Evolutionary conservation across 2,329 filamentous ascomycete species (phyloP).

Genomic region (Celoporthe dispersa): DNA sequence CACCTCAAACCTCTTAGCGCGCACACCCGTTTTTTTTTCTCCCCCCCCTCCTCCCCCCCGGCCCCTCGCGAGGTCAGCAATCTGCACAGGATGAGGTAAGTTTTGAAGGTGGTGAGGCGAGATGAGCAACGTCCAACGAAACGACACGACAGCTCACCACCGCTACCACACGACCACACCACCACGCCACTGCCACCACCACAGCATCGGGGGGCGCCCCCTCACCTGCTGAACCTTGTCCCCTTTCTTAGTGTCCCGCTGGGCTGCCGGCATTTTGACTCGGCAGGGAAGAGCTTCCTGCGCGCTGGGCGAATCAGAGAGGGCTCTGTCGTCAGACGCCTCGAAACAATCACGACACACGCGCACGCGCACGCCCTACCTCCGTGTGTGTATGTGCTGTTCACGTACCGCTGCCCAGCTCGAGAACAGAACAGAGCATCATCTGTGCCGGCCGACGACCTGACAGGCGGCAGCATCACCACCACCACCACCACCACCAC

Average conservation of each 20-base stretch:
- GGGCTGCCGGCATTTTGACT: neutral
- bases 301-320: neutral
- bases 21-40: neutral
- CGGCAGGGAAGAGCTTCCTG: neutral
- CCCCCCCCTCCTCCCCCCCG: too few species aligned
- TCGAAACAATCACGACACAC: neutral
- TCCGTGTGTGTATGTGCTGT: neutral
- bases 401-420: neutral
- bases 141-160: neutral
- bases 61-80: neutral
- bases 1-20: conserved; percentile 12
- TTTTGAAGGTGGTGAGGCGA: neutral
- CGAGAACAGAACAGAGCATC: neutral
- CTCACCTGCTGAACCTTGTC: neutral
- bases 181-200: neutral
- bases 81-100: neutral
- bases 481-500: neutral
- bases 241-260: neutral
- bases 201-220: neutral
- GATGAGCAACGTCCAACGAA: neutral
- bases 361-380: neutral
- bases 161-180: neutral
- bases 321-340: neutral
- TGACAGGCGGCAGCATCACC: neutral
- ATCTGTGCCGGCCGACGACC: neutral